phyloP scores from a whole-genome alignment of 208 protist species.

The Naegleria fowleri region DNA sequence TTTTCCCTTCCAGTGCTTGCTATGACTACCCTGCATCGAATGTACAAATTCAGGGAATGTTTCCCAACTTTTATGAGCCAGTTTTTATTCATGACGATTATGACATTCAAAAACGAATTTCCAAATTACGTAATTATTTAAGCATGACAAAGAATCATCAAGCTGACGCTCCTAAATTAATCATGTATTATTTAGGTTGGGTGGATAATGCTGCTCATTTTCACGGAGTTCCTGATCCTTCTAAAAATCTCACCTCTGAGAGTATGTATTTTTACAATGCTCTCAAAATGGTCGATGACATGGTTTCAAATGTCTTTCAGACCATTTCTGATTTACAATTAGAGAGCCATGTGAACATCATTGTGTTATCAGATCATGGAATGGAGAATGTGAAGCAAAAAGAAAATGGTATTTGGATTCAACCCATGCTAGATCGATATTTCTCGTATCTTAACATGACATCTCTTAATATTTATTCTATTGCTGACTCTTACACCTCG shows the following conservation, averaged over 20 bases:
- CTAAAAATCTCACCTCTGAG: not conserved
- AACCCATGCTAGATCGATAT: not conserved
- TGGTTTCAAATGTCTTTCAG: not conserved
- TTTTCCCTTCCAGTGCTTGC: not conserved
- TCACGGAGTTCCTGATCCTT: not conserved
- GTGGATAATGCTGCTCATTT: not conserved
- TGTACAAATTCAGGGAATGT: not conserved
- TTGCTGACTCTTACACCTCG: not conserved
- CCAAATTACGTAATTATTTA: not conserved
- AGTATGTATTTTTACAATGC: not conserved
- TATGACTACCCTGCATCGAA: not conserved
- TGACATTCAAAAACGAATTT: not conserved
- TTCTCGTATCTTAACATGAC: not conserved
- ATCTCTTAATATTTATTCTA: not conserved
- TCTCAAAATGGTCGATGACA: not conserved
- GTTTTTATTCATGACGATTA: not conserved
- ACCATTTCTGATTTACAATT: not conserved
- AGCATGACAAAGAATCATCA: not conserved
- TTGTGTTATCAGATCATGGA: not conserved
- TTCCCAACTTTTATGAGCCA: not conserved
- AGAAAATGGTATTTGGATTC: not conserved
- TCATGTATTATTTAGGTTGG: not conserved
- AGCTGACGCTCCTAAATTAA: not conserved
- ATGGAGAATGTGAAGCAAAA: not conserved
- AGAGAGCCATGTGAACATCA: not conserved